Percentiles rank a stretch among this genome's conserved stretches.
Evolutionary conservation across 305 asterid species (phyloP).

Genomic region (Striga hermonthica): DNA sequence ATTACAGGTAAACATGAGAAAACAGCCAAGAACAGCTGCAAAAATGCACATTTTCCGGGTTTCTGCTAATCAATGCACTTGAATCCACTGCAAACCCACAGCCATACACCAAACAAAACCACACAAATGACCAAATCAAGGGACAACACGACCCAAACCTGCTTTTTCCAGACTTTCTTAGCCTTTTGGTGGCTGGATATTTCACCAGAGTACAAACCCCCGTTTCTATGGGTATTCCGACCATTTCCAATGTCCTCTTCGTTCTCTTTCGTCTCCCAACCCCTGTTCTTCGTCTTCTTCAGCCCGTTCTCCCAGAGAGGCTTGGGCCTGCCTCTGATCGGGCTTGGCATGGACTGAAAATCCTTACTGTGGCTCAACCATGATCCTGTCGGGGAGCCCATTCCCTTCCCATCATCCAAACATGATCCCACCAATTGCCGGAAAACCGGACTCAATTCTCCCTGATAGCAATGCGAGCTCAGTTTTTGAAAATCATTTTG

Average conservation of each 20-base stretch:
- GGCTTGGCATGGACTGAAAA: conserved; percentile 23
- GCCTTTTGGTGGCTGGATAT: conserved; percentile 45
- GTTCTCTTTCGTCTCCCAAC: conserved; percentile 32
- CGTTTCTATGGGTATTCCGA: conserved; percentile 37
- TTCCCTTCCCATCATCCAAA: conserved; percentile 34
- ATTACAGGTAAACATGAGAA: no score
- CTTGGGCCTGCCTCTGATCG: conserved; percentile 1
- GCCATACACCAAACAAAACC: conserved; percentile 58
- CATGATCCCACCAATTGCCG: conserved; percentile 55
- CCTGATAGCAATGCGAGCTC: conserved; percentile 70
- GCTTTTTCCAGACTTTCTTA: conserved; percentile 69
- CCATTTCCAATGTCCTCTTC: conserved; percentile 31
- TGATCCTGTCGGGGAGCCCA: conserved; percentile 41
- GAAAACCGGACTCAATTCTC: conserved; percentile 77
- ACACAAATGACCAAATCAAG: conserved; percentile 59
- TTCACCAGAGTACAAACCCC: conserved; percentile 36
- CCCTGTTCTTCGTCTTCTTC: conserved; percentile 32
- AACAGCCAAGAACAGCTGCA: no score
- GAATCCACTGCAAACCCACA: conserved; percentile 70
- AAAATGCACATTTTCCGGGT: no score
- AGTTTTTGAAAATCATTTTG: conserved; percentile 33
- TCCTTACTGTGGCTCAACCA: conserved; percentile 29
- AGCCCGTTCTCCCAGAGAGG: conserved; percentile 27
- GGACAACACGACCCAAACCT: conserved; percentile 62
- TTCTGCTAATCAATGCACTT: conserved; percentile 46